Conservation (phyloP, 2,329 filamentous ascomycete species). For the Elsinoe necatrix region DNA sequence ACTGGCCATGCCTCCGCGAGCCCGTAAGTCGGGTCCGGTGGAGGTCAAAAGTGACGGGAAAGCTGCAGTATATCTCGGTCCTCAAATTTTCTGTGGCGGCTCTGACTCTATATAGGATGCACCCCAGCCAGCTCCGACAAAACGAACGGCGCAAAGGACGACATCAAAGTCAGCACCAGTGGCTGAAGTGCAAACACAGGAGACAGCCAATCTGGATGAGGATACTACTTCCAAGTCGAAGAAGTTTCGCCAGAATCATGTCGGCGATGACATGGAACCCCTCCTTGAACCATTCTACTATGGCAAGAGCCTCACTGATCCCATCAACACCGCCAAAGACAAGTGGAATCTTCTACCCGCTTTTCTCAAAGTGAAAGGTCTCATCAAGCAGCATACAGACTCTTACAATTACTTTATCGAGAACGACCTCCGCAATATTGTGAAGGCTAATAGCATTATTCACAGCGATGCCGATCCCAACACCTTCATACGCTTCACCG, state of each 20-base stretch:
- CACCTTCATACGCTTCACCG: constrained; percentile 63
- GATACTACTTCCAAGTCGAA: neutral
- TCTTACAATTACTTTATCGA: constrained; percentile 99
- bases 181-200: neutral
- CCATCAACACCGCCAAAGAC: constrained; percentile 64
- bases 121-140: constrained; percentile 13
- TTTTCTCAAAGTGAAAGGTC: constrained; percentile 94
- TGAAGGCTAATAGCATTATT: constrained; percentile 80
- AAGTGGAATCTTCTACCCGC: constrained; percentile 96
- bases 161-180: constrained; percentile 2
- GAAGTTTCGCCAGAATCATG: constrained; percentile 17
- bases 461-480: constrained; percentile 86
- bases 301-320: constrained; percentile 58
- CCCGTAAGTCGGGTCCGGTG: constrained; percentile 26
- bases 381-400: constrained; percentile 96
- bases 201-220: neutral
- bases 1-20: constrained; percentile 26
- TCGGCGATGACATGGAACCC: constrained; percentile 38
- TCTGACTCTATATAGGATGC: neutral
- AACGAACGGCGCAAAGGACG: constrained; percentile 15
- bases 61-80: constrained; percentile 17
- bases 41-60: constrained; percentile 22
- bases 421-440: constrained; percentile 92
- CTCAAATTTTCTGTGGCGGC: neutral
- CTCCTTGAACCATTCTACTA: constrained; percentile 63